These are phyloP conservation scores for Leucaena leucocephala DNA, from an alignment of 306 rosid species.

Conservation along the genomic window DNA sequence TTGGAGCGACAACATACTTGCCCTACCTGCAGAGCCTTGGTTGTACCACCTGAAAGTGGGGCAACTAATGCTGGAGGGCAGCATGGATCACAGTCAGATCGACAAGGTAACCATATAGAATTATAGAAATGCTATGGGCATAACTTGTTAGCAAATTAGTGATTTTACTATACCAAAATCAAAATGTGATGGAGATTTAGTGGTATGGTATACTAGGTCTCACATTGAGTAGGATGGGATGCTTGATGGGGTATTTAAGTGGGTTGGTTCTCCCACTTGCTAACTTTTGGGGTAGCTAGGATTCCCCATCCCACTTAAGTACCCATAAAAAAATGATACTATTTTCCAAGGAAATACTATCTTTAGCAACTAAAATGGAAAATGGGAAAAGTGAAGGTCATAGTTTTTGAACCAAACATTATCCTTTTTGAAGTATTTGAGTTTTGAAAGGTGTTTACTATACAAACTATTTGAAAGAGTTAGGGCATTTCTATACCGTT, in stretches of 20 bases:
- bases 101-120: conserved; percentile 55
- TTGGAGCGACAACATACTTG: conserved; percentile 97
- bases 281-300: too few relatives aligned
- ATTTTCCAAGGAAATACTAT: conserved; percentile 20
- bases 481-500: neutral
- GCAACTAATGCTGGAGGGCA: conserved; percentile 64
- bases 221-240: too few relatives aligned
- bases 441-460: neutral
- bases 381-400: conserved; percentile 13
- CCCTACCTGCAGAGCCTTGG: conserved; percentile 96
- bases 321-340: neutral
- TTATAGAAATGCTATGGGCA: neutral
- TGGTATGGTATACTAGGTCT: too few relatives aligned
- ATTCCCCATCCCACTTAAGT: too few relatives aligned
- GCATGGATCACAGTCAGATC: conserved; percentile 71
- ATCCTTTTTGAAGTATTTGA: neutral
- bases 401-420: neutral
- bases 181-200: neutral
- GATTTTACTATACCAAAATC: conserved; percentile 21
- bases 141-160: conserved; percentile 17
- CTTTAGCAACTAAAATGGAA: conserved; percentile 11
- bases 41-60: conserved; percentile 88
- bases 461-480: neutral
- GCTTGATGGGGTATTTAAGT: too few relatives aligned
- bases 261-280: too few relatives aligned